These are phyloP conservation scores for Pseudozyma thailandica DNA, from an alignment of 1,284 basidiomycete genomes.

Conservation along the genomic window DNA sequence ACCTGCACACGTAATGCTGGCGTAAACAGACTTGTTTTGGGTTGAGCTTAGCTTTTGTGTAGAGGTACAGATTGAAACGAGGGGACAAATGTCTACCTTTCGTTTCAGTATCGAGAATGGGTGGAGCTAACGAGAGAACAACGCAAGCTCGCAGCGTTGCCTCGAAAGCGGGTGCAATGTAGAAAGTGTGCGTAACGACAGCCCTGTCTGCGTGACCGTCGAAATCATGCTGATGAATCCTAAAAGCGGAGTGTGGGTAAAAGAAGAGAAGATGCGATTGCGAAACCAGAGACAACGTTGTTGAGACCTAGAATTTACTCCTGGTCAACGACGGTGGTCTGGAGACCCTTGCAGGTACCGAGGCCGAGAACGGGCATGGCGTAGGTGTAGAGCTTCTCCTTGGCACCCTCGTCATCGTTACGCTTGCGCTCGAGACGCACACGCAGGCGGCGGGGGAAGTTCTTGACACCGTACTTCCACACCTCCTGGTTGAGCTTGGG, in stretches of 20 bases:
- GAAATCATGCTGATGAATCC: conserved; percentile 26
- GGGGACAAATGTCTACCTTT: neutral
- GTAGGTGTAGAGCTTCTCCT: conserved; percentile 68
- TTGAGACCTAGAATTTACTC: conserved; percentile 48
- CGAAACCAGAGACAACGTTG: conserved; percentile 26
- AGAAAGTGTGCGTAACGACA: conserved; percentile 30
- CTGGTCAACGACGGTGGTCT: conserved; percentile 66
- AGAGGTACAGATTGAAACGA: conserved; percentile 43
- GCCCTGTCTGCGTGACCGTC: conserved; percentile 34
- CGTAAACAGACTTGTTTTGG: conserved; percentile 49
- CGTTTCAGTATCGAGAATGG: conserved; percentile 28
- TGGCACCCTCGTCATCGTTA: conserved; percentile 68
- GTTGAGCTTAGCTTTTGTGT: conserved; percentile 46
- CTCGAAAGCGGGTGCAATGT: conserved; percentile 15
- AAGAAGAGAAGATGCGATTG: conserved; percentile 34
- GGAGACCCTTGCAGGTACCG: conserved; percentile 66
- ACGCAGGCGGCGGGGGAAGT: conserved; percentile 65
- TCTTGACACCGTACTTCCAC: conserved; percentile 68
- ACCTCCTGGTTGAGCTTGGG: conserved; percentile 68
- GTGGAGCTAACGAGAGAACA: conserved; percentile 21
- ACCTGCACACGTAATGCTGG: conserved; percentile 6
- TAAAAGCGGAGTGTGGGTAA: conserved; percentile 11
- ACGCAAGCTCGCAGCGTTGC: conserved; percentile 46
- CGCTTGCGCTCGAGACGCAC: conserved; percentile 68
- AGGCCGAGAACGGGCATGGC: conserved; percentile 66